phyloP scores from a whole-genome alignment of 1,139 yeast genomes.

The Suhomyces bokatorum region DNA sequence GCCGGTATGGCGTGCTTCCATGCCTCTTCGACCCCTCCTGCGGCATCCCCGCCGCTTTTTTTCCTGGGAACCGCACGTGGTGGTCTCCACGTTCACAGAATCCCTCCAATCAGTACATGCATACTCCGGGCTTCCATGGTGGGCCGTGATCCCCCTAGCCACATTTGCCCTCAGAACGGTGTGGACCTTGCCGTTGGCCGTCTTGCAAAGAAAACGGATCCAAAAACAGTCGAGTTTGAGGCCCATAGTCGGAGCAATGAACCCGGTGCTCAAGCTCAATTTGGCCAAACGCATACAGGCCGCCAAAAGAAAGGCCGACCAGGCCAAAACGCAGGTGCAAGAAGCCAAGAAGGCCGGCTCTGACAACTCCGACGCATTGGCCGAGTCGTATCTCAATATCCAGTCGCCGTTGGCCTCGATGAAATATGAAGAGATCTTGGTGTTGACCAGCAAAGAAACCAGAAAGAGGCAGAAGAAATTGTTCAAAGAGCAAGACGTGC shows the following conservation, averaged over 20 bases:
- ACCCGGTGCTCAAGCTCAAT: conserved; percentile 72
- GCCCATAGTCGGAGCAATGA: conserved; percentile 70
- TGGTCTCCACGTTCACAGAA: conserved; percentile 40
- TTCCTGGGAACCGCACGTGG: conserved; percentile 21
- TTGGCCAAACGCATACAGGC: conserved; percentile 58
- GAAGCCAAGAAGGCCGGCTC: not conserved
- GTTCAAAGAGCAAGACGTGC: conserved; percentile 66
- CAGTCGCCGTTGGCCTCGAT: conserved; percentile 45
- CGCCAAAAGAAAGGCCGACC: conserved; percentile 34
- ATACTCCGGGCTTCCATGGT: conserved; percentile 74
- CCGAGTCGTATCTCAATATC: conserved; percentile 17
- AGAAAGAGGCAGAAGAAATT: conserved; percentile 69
- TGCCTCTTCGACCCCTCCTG: not conserved
- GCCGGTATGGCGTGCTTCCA: not conserved
- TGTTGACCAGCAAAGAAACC: conserved; percentile 75
- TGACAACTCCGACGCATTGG: not conserved
- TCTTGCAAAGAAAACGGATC: conserved; percentile 66
- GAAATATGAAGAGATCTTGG: conserved; percentile 73
- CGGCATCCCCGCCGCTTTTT: not conserved
- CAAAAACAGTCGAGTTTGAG: conserved; percentile 69
- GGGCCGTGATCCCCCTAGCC: conserved; percentile 71
- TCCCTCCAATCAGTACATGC: conserved; percentile 52
- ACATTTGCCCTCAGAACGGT: conserved; percentile 65
- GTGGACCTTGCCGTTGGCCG: conserved; percentile 77
- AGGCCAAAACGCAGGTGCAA: conserved; percentile 10